These are phyloP conservation scores for Sarcodon sp. DNA, from an alignment of 768 basidiomycete genomes.

Conservation along the genomic window DNA sequence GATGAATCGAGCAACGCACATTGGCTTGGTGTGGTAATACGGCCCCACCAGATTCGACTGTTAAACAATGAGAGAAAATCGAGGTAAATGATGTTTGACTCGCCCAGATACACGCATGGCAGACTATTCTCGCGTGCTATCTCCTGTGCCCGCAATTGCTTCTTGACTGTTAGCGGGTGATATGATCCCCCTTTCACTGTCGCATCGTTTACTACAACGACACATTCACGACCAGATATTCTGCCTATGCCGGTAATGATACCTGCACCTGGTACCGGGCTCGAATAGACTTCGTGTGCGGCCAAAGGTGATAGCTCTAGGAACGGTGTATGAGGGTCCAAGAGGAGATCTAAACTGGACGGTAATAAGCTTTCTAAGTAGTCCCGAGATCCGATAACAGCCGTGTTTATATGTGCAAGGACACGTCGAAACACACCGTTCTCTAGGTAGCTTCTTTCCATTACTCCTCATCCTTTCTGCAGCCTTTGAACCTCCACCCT, in stretches of 20 bases:
- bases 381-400: not conserved
- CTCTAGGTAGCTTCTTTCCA: slow-evolving; percentile 76
- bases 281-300: slow-evolving; percentile 75
- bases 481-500: slow-evolving; percentile 68
- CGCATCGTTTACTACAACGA: slow-evolving; percentile 89
- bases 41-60: slow-evolving; percentile 91
- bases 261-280: slow-evolving; percentile 77
- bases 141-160: slow-evolving; percentile 89
- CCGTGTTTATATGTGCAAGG: not conserved
- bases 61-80: not conserved
- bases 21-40: slow-evolving; percentile 89
- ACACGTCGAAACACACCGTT: slow-evolving; percentile 40
- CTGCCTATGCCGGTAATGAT: slow-evolving; percentile 72
- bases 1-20: slow-evolving; percentile 19
- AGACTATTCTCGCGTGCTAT: slow-evolving; percentile 84
- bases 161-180: slow-evolving; percentile 90
- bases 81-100: slow-evolving; percentile 12
- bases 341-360: slow-evolving; percentile 50
- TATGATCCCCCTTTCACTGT: slow-evolving; percentile 91
- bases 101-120: slow-evolving; percentile 89
- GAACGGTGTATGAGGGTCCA: slow-evolving; percentile 85
- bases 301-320: slow-evolving; percentile 80
- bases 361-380: not conserved
- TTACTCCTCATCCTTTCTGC: slow-evolving; percentile 61
- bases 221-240: slow-evolving; percentile 72